Base-by-base conservation (phyloP, 2,329 filamentous ascomycete genomes). In the Neonectria sp. region DNA sequence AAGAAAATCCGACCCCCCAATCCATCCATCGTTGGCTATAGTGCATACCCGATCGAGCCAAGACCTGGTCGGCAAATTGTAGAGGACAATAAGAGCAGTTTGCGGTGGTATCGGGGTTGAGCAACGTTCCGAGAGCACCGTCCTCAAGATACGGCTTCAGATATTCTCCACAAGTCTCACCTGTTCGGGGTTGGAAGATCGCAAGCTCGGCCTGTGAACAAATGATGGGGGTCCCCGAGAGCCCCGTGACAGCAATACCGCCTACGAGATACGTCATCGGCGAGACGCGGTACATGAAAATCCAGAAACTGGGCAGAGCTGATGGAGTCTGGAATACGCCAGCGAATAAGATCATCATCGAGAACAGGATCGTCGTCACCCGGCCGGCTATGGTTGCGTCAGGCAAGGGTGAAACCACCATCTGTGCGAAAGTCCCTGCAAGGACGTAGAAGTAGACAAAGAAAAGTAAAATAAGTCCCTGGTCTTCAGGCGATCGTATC, bases 341-440 rank as follows among this genome's bases (percentile, higher is more conserved):
- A 70, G 86, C 88, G 82, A 90, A 90, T 62, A 87, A 83, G 62
- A 89, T 77, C 67, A 81, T 84, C 71, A 90, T 82, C 21, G 85
- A 83, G 87, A 88, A n/a, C 89, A 62, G 29, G 15, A 62, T 37
- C 9, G 60, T 62, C 3, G 51, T 49, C 29, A 62, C 43, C 27
- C 48, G 45, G 29, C 60, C 60, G 12, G 60, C 91, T 0, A 89
- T 91, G 73, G 91, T 86, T 4, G 90, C 89, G 58, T 90, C 86
- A 3, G 89, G 89, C n/a, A 93, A 83, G 6, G 87, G 90, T 4
- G 90, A 88, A 68, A 93, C 91, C 51, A 88, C 85, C 86, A 93
- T 88, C 73, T 91, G 87, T 0, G 90, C 87, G 69, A 93, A 93
- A 1, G 91, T 90, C 15, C 85, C 88, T 55, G 90, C 88, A 79